phyloP scores from a whole-genome alignment of 306 rosid genomes.

The Ziziphus jujuba region DNA sequence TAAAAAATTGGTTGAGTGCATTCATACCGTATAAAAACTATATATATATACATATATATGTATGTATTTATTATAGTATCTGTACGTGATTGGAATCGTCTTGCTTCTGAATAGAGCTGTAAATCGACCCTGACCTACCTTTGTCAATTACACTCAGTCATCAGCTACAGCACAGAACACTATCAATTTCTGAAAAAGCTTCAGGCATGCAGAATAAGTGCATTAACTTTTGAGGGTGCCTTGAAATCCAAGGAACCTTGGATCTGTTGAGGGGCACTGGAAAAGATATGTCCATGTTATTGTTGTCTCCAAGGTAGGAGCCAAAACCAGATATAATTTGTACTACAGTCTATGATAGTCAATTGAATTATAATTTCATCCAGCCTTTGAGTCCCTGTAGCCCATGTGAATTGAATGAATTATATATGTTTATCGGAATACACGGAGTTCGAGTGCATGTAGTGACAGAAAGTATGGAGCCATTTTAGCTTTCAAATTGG shows the following conservation, averaged over 20 bases:
- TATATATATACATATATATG: not conserved
- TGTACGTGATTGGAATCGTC: not conserved
- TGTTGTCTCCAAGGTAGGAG: slow-evolving; percentile 18
- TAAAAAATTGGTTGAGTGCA: too few relatives aligned
- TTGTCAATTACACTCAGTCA: not conserved
- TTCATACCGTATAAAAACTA: too few relatives aligned
- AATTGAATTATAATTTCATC: slow-evolving; percentile 1
- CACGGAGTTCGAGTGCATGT: not conserved
- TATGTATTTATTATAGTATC: not conserved
- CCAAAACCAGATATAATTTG: slow-evolving; percentile 1
- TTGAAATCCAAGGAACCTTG: not conserved
- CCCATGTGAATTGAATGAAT: slow-evolving; percentile 9
- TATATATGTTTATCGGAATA: not conserved
- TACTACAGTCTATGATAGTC: not conserved
- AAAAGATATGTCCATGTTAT: not conserved
- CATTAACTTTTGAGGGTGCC: not conserved
- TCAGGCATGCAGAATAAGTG: not conserved
- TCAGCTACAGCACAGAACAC: not conserved
- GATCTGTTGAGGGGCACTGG: slow-evolving; percentile 4
- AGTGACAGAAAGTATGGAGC: slow-evolving; percentile 3
- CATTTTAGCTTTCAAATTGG: slow-evolving; percentile 1
- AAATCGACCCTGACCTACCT: too few relatives aligned
- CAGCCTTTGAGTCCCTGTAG: not conserved
- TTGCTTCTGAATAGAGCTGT: slow-evolving; percentile 2
- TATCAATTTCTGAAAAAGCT: not conserved